A percentile compares a stretch with the other conserved stretches of the same genome.
Conservation (phyloP, 129 eudicot species). For the Flaveria ramosissima region DNA sequence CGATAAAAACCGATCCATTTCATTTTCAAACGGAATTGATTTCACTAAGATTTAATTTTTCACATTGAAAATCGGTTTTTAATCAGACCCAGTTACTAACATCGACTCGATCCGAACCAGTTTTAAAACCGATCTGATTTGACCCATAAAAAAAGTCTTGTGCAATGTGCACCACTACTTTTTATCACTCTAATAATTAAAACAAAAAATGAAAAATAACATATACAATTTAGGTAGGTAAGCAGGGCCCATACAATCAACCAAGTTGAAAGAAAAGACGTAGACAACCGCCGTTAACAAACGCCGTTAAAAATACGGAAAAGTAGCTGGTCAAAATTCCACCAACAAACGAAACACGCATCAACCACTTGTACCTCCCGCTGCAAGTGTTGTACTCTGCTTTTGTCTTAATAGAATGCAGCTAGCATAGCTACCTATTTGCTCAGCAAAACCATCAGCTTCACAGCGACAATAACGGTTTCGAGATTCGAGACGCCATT, state of each 20-base stretch:
- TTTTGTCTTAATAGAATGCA: slow-evolving; percentile 20
- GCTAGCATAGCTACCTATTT: neutral
- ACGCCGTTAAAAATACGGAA: slow-evolving; percentile 36
- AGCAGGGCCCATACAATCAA: slow-evolving; percentile 8
- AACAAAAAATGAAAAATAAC: neutral
- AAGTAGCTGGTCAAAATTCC: slow-evolving; percentile 39
- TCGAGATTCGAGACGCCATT: slow-evolving; percentile 54
- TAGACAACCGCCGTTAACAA: slow-evolving; percentile 9
- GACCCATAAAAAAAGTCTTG: too few species aligned
- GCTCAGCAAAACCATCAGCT: slow-evolving; percentile 29
- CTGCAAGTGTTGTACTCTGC: slow-evolving; percentile 10
- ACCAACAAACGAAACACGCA: slow-evolving; percentile 38
- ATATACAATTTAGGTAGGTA: neutral
- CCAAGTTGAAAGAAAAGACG: neutral
- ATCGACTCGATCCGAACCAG: too few species aligned
- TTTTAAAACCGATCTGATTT: too few species aligned
- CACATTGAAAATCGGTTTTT: too few species aligned
- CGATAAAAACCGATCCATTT: too few species aligned
- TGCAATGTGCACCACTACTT: too few species aligned
- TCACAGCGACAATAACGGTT: slow-evolving; percentile 53
- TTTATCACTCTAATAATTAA: neutral
- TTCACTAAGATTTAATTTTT: too few species aligned
- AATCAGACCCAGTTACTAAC: too few species aligned
- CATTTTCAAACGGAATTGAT: too few species aligned
- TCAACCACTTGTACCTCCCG: slow-evolving; percentile 9